phyloP scores from a whole-genome alignment of 2,329 filamentous ascomycete species.

The Fonsecaea pedrosoi region DNA sequence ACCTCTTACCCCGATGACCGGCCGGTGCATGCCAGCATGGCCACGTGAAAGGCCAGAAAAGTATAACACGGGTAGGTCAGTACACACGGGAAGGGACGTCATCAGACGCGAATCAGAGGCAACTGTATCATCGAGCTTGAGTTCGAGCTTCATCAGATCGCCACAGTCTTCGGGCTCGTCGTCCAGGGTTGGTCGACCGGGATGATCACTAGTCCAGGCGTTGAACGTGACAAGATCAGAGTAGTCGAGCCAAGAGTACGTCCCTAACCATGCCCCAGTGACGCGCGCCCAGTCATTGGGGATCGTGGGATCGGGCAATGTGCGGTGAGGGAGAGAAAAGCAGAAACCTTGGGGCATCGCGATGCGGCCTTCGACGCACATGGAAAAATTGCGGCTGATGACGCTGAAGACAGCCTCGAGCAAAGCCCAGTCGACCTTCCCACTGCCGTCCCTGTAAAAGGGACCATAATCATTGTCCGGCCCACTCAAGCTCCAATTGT shows the following conservation, averaged over 20 bases:
- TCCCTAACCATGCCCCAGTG: constrained; percentile 38
- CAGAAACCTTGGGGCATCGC: constrained; percentile 37
- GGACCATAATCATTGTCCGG: constrained; percentile 38
- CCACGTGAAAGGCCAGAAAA: constrained; percentile 39
- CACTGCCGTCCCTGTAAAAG: constrained; percentile 37
- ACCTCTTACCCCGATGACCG: constrained; percentile 35
- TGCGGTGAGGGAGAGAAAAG: constrained; percentile 39
- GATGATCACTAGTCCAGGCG: constrained; percentile 8
- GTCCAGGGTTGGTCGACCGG: constrained; percentile 32
- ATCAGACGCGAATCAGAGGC: constrained; percentile 30
- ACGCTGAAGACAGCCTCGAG: constrained; percentile 38
- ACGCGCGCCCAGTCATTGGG: constrained; percentile 40
- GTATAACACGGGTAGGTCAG: constrained; percentile 35
- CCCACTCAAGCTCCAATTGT: constrained; percentile 36
- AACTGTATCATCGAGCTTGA: constrained; percentile 36
- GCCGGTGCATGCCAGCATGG: constrained; percentile 20
- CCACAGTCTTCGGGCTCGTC: constrained; percentile 38
- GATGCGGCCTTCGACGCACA: constrained; percentile 31
- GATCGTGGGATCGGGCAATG: constrained; percentile 29
- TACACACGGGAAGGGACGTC: constrained; percentile 32
- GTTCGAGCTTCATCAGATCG: constrained; percentile 39
- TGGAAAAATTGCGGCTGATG: constrained; percentile 35
- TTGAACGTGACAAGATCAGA: constrained; percentile 38
- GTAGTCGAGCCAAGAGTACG: constrained; percentile 40
- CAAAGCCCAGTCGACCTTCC: constrained; percentile 37